A percentile compares a stretch with the other conserved stretches of the same genome.
phyloP scores from a whole-genome alignment of 768 basidiomycete species.

The Phanerochaete carnosa region DNA sequence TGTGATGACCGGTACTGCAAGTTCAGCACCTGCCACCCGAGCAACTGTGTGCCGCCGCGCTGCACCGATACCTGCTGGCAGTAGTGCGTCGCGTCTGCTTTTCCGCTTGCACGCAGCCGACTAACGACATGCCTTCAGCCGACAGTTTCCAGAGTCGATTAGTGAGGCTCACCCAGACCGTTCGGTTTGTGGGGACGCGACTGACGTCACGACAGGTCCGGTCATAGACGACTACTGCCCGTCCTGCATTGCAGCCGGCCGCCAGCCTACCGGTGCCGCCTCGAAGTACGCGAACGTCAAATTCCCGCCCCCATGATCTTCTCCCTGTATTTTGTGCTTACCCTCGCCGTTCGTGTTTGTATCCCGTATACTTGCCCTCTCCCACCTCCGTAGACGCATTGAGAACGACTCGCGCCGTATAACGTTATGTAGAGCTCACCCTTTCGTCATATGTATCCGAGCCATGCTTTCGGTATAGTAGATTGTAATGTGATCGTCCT shows the following conservation, averaged over 20 bases:
- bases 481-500: constrained; percentile 2
- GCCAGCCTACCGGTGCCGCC: constrained; percentile 14
- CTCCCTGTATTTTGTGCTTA: neutral
- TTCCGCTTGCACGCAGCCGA: constrained; percentile 1
- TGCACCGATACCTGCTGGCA: constrained; percentile 72
- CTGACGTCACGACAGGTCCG: constrained; percentile 19
- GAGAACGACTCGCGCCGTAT: neutral
- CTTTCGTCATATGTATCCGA: constrained; percentile 4
- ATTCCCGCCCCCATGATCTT: neutral
- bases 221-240: constrained; percentile 28
- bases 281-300: constrained; percentile 13
- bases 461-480: neutral
- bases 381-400: neutral
- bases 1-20: constrained; percentile 67
- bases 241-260: constrained; percentile 22
- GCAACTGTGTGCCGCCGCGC: constrained; percentile 49
- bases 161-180: constrained; percentile 37
- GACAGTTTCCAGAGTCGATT: constrained; percentile 68
- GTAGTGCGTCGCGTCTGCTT: constrained; percentile 47
- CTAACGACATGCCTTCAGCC: constrained; percentile 38
- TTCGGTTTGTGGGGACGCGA: neutral
- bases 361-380: neutral
- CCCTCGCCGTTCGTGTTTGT: neutral
- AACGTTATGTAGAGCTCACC: neutral
- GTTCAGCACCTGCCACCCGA: constrained; percentile 65